phyloP scores from a whole-genome alignment of 2,329 filamentous ascomycete genomes.

The Juglanconis sp. region DNA sequence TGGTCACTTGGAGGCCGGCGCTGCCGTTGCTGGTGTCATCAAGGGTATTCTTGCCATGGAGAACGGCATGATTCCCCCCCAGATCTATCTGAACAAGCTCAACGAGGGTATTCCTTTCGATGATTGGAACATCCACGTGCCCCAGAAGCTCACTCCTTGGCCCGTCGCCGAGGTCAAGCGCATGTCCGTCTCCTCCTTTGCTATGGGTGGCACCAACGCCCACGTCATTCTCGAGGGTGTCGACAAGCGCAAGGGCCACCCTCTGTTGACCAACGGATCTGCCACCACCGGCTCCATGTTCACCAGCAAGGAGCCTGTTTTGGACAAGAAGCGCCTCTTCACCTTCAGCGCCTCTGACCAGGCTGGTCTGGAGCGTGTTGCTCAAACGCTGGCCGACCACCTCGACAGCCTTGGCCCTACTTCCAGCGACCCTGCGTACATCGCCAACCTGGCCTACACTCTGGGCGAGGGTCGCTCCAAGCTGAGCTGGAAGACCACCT shows the following conservation, averaged over 20 bases:
- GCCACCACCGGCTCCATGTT: conserved; percentile 1
- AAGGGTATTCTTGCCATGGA: conserved; percentile 43
- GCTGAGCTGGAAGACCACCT: conserved; percentile 32
- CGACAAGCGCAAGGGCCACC: conserved; percentile 14
- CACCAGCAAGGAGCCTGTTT: conserved; percentile 5
- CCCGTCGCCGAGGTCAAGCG: conserved; percentile 10
- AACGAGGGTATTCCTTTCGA: conserved; percentile 13
- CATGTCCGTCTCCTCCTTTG: conserved; percentile 11
- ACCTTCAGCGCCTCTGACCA: conserved; percentile 39
- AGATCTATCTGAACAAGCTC: conserved; percentile 31
- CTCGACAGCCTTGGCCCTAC: conserved; percentile 31
- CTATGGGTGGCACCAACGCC: conserved; percentile 10
- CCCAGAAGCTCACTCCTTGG: conserved; percentile 11
- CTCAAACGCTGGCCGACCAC: conserved; percentile 35
- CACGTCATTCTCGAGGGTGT: conserved; percentile 11
- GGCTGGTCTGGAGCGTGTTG: conserved; percentile 26
- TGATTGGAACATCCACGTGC: conserved; percentile 12
- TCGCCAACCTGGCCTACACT: conserved; percentile 47
- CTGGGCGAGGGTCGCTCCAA: conserved; percentile 28
- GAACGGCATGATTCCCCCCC: conserved; percentile 36
- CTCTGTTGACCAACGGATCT: conserved; percentile 7
- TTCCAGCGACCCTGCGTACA: conserved; percentile 17
- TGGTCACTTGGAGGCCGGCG: conserved; percentile 43
- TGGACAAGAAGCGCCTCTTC: conserved; percentile 36
- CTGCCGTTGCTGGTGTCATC: conserved; percentile 40